These are phyloP conservation scores for Saturnispora gosingensis DNA, from an alignment of 805 yeast species.

Conservation along the genomic window DNA sequence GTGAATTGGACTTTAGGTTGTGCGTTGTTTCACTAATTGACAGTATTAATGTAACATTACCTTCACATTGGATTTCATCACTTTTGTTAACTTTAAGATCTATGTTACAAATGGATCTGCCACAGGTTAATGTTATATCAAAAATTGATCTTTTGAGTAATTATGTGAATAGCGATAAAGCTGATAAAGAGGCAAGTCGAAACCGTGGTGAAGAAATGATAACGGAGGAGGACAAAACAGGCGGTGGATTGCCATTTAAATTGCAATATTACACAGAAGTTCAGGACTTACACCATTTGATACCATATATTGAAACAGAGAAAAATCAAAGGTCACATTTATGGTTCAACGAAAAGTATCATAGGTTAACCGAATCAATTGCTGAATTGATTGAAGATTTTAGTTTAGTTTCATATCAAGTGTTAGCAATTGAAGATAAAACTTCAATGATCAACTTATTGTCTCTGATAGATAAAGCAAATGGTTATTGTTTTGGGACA, in stretches of 20 bases:
- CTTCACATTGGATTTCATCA: constrained; percentile 82
- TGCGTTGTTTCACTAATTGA: constrained; percentile 86
- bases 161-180: constrained; percentile 29
- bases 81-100: constrained; percentile 74
- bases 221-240: constrained; percentile 9
- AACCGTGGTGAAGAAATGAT: constrained; percentile 12
- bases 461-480: constrained; percentile 76
- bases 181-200: constrained; percentile 14
- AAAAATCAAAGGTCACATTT: constrained; percentile 54
- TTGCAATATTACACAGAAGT: constrained; percentile 88
- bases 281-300: constrained; percentile 64
- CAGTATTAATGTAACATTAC: constrained; percentile 69
- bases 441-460: constrained; percentile 80
- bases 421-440: constrained; percentile 84
- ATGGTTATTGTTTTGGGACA: constrained; percentile 87
- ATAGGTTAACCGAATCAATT: constrained; percentile 62
- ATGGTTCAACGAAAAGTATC: constrained; percentile 35
- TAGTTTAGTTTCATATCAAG: constrained; percentile 81
- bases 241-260: constrained; percentile 74
- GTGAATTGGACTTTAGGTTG: constrained; percentile 56
- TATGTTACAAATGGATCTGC: constrained; percentile 87
- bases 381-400: constrained; percentile 83
- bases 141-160: constrained; percentile 75
- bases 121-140: constrained; percentile 87
- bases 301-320: constrained; percentile 65